Percentiles rank a stretch among this genome's conserved stretches.
Evolutionary conservation across 2,329 filamentous ascomycete species (phyloP).

Genomic region (Dothideomycetes sp.): DNA sequence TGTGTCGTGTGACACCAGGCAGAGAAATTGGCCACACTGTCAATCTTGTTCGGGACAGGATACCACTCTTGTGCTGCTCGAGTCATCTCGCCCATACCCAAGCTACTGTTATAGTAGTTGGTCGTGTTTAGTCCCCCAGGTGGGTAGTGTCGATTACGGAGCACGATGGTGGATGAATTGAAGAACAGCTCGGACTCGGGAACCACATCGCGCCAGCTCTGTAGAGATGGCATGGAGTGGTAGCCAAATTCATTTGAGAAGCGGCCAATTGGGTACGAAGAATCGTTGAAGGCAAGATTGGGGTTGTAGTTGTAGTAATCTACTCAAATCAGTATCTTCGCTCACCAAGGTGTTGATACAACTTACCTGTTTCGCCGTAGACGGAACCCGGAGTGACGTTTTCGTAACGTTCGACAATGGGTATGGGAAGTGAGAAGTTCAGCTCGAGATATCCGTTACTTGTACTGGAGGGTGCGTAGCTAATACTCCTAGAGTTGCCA

Average conservation of each 20-base stretch:
- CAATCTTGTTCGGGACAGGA: slow-evolving; percentile 44
- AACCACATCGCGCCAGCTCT: slow-evolving; percentile 49
- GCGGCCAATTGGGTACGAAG: slow-evolving; percentile 47
- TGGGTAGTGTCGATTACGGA: slow-evolving; percentile 53
- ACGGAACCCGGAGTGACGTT: slow-evolving; percentile 44
- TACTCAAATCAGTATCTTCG: not conserved
- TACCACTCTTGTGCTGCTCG: slow-evolving; percentile 48
- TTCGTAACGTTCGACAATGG: slow-evolving; percentile 48
- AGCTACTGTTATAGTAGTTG: slow-evolving; percentile 36
- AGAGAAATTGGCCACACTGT: slow-evolving; percentile 49
- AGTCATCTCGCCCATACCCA: slow-evolving; percentile 51
- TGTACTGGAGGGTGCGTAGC: slow-evolving; percentile 52
- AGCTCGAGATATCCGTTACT: slow-evolving; percentile 49
- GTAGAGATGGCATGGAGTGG: slow-evolving; percentile 52
- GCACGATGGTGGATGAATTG: slow-evolving; percentile 47
- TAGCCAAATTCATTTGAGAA: slow-evolving; percentile 58
- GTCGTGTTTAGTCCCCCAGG: slow-evolving; percentile 38
- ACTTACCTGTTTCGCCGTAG: slow-evolving; percentile 47
- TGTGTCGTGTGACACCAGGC: slow-evolving; percentile 55
- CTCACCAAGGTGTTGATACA: not conserved
- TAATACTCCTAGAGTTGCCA: slow-evolving; percentile 50
- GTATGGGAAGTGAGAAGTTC: slow-evolving; percentile 41
- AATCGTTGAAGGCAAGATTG: slow-evolving; percentile 44
- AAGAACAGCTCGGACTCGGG: slow-evolving; percentile 44
- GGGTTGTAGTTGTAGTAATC: slow-evolving; percentile 53